These are phyloP conservation scores for Apiospora arundinis DNA, from an alignment of 2,329 filamentous ascomycete species.

Conservation along the genomic window DNA sequence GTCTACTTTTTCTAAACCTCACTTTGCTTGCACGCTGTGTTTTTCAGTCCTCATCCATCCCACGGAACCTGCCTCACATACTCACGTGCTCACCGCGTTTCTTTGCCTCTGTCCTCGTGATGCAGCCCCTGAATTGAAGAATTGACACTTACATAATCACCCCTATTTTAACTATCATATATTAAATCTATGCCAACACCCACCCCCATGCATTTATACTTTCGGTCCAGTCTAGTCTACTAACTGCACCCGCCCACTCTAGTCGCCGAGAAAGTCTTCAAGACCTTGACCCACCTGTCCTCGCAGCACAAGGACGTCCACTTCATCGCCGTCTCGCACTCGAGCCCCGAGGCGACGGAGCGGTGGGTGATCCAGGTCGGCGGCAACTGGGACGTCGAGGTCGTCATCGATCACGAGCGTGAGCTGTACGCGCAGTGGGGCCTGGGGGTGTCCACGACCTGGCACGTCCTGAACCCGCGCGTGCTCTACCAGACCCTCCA, in stretches of 20 bases:
- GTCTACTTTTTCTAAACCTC: constrained; percentile 33
- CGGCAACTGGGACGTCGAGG: constrained; percentile 61
- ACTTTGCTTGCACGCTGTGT: background rate
- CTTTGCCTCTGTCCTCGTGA: background rate
- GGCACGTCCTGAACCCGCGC: constrained; percentile 66
- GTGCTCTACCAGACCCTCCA: constrained; percentile 63
- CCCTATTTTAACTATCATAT: background rate
- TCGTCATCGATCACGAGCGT: constrained; percentile 66
- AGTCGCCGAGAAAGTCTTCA: constrained; percentile 75
- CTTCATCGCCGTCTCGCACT: constrained; percentile 70
- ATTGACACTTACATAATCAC: background rate
- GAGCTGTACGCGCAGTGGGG: constrained; percentile 71
- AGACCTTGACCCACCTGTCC: constrained; percentile 58
- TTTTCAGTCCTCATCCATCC: background rate
- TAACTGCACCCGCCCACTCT: background rate
- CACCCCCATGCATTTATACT: no score
- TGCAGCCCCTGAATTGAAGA: background rate
- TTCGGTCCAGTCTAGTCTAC: background rate
- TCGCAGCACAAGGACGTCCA: constrained; percentile 54
- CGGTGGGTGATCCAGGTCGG: constrained; percentile 63
- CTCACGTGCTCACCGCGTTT: background rate
- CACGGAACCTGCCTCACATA: background rate
- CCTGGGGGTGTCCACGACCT: constrained; percentile 64
- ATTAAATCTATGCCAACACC: no score
- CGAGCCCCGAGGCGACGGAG: constrained; percentile 57